A percentile compares a stretch with the other conserved stretches of the same genome.
These are phyloP conservation scores for Pichia scutulata DNA, from an alignment of 805 yeast species.

Conservation along the genomic window DNA sequence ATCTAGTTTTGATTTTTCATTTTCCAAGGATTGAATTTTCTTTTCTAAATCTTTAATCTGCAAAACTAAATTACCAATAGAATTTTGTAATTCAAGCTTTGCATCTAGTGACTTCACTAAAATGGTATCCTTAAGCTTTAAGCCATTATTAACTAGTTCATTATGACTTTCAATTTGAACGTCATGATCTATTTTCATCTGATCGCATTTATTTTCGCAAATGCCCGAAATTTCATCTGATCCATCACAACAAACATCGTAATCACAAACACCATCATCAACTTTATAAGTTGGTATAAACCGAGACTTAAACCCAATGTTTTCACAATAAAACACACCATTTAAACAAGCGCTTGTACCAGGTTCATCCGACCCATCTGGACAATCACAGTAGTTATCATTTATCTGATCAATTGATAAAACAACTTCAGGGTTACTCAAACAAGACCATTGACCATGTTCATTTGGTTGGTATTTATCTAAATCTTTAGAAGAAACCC, in stretches of 20 bases:
- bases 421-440: slow-evolving; percentile 56
- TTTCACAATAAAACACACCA: slow-evolving; percentile 61
- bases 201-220: slow-evolving; percentile 54
- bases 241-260: slow-evolving; percentile 87
- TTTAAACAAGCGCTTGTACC: slow-evolving; percentile 79
- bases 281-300: slow-evolving; percentile 61
- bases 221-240: slow-evolving; percentile 58
- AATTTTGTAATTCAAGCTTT: slow-evolving; percentile 16
- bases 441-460: slow-evolving; percentile 60
- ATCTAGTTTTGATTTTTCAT: neutral
- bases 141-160: slow-evolving; percentile 28
- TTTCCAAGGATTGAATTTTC: slow-evolving; percentile 16
- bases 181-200: slow-evolving; percentile 37
- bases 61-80: neutral
- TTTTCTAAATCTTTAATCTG: slow-evolving; percentile 21
- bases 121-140: slow-evolving; percentile 26
- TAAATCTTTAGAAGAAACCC: slow-evolving; percentile 34
- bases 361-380: slow-evolving; percentile 96
- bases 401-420: slow-evolving; percentile 60
- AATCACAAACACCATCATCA: slow-evolving; percentile 90
- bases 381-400: slow-evolving; percentile 92
- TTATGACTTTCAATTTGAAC: slow-evolving; percentile 13
- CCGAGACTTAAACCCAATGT: slow-evolving; percentile 59
- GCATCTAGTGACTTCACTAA: slow-evolving; percentile 22
- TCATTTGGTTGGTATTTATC: slow-evolving; percentile 42